Evolutionary conservation across 768 basidiomycete species (phyloP).

Genomic region (Mycena pura): DNA sequence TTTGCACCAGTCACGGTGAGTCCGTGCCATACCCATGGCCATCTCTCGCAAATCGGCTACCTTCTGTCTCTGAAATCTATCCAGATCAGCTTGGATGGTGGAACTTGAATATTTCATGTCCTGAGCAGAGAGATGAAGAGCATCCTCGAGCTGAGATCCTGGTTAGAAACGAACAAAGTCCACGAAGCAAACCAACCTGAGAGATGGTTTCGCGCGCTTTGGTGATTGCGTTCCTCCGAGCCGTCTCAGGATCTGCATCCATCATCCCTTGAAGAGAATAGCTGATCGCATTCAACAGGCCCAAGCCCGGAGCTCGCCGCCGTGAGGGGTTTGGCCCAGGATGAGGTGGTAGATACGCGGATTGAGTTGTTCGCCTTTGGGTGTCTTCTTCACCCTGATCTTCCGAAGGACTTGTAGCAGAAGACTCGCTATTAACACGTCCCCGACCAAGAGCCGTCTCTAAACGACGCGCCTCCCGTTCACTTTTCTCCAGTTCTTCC

Average conservation of each 20-base stretch:
- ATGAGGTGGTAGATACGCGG: slow-evolving; percentile 72
- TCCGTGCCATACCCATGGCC: slow-evolving; percentile 87
- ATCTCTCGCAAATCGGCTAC: slow-evolving; percentile 96
- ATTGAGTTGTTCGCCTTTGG: slow-evolving; percentile 47
- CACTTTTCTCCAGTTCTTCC: slow-evolving; percentile 91
- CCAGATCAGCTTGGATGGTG: slow-evolving; percentile 96
- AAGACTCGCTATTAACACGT: slow-evolving; percentile 39
- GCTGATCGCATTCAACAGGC: slow-evolving; percentile 87
- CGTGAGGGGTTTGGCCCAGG: slow-evolving; percentile 76
- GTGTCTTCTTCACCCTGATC: slow-evolving; percentile 40
- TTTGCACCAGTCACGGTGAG: slow-evolving; percentile 96
- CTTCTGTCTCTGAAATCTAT: slow-evolving; percentile 98
- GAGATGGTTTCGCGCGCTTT: slow-evolving; percentile 95
- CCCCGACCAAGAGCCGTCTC: slow-evolving; percentile 84
- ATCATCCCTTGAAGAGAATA: slow-evolving; percentile 98
- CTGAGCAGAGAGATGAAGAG: slow-evolving; percentile 87
- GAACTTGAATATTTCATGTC: slow-evolving; percentile 96
- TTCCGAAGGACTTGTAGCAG: slow-evolving; percentile 35
- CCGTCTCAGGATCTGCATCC: slow-evolving; percentile 97
- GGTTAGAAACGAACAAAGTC: slow-evolving; percentile 13
- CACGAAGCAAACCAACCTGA: slow-evolving; percentile 61
- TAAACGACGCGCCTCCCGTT: slow-evolving; percentile 86
- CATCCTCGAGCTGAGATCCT: slow-evolving; percentile 83
- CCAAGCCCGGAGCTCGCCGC: slow-evolving; percentile 77
- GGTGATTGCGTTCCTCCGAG: slow-evolving; percentile 89